Evolutionary conservation across 2,329 filamentous ascomycete species (phyloP).

Genomic region (Calonectria pauciramosa): DNA sequence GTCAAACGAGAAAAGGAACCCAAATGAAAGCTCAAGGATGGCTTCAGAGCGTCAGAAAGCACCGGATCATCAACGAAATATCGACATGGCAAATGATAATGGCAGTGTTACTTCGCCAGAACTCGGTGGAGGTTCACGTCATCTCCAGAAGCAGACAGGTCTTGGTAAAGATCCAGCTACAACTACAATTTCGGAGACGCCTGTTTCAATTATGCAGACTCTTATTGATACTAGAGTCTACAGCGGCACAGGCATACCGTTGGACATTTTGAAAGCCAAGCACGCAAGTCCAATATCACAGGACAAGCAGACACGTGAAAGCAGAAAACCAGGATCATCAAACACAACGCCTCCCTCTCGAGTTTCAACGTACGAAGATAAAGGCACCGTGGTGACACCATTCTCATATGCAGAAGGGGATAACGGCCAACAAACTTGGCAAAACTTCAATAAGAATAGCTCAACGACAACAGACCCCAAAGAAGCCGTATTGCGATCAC

Average conservation of each 20-base stretch:
- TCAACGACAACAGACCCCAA: background rate
- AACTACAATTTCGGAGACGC: background rate
- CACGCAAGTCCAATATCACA: background rate
- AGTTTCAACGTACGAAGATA: constrained; percentile 34
- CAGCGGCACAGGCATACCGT: constrained; percentile 26
- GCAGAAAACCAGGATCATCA: too few relatives aligned
- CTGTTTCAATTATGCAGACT: constrained; percentile 20
- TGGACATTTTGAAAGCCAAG: background rate
- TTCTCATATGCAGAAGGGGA: background rate
- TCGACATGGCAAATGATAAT: background rate
- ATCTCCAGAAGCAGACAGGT: background rate
- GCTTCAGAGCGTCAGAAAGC: too few relatives aligned
- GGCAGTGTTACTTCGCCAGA: background rate
- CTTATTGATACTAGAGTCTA: constrained; percentile 40
- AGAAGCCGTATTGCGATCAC: background rate
- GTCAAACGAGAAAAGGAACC: background rate
- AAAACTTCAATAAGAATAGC: background rate
- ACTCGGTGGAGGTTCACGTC: background rate
- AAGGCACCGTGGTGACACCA: constrained; percentile 36
- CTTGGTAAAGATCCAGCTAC: background rate
- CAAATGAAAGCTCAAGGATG: background rate
- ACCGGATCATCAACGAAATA: background rate
- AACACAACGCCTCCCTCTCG: background rate
- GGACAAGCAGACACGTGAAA: too few relatives aligned
- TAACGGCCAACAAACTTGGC: background rate